Conservation (phyloP, 2,329 filamentous ascomycete species). For the Monosporascus sp. region DNA sequence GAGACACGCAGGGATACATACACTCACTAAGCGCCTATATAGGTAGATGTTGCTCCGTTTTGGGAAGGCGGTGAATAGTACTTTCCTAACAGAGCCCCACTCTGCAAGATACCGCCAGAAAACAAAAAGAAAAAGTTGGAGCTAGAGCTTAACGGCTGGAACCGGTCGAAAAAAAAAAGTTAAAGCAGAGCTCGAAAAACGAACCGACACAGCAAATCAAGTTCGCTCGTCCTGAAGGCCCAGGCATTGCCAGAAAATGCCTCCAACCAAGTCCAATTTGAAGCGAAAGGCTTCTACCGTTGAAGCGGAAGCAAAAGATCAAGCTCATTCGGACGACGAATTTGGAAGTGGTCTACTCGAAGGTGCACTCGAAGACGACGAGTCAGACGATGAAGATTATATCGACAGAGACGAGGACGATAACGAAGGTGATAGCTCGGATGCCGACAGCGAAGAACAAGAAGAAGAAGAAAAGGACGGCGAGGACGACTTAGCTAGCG, state of each 20-base stretch:
- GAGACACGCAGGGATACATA: too few species aligned
- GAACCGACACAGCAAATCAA: background rate
- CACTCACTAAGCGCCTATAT: too few species aligned
- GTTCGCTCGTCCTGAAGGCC: too few species aligned
- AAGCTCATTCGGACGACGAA: slow-evolving; percentile 55
- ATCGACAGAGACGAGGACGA: slow-evolving; percentile 35
- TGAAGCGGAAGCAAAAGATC: slow-evolving; percentile 42
- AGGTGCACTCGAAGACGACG: slow-evolving; percentile 53
- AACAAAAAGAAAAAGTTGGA: background rate
- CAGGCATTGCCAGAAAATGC: slow-evolving; percentile 27
- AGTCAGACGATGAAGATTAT: slow-evolving; percentile 22
- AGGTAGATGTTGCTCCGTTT: background rate
- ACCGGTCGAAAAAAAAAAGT: background rate
- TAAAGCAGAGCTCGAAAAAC: background rate
- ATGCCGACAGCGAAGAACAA: slow-evolving; percentile 33
- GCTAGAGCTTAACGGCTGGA: background rate
- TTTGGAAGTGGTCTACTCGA: slow-evolving; percentile 50
- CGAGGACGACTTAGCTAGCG: slow-evolving; percentile 32
- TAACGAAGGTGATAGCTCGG: slow-evolving; percentile 42
- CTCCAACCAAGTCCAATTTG: slow-evolving; percentile 37
- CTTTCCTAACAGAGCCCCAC: background rate
- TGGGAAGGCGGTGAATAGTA: background rate
- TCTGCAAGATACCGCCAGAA: background rate
- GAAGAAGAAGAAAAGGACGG: slow-evolving; percentile 22
- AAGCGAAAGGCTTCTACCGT: slow-evolving; percentile 62